A percentile compares a stretch with the other conserved stretches of the same genome.
phyloP scores from a whole-genome alignment of 352 stramenopile genomes.

The Pythium angustatum region DNA sequence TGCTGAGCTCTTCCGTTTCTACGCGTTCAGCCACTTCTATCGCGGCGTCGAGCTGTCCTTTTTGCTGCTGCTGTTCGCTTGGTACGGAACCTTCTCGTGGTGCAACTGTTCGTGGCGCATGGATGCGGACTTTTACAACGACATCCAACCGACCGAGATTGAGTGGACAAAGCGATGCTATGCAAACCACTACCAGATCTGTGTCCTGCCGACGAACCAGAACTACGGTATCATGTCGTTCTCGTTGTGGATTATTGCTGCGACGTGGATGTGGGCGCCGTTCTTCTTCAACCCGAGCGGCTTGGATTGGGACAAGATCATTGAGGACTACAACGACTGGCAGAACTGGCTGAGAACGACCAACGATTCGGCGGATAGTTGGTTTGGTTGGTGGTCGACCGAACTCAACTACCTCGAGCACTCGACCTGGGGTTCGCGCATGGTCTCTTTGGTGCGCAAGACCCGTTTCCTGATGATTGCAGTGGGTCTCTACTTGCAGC shows the following conservation, averaged over 20 bases:
- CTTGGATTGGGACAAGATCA: conserved; percentile 97
- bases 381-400: conserved; percentile 87
- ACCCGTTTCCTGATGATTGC: conserved; percentile 75
- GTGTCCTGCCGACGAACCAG: conserved; percentile 93
- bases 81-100: conserved; percentile 94
- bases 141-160: conserved; percentile 65
- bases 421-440: conserved; percentile 59
- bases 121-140: conserved; percentile 74
- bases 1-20: conserved; percentile 97
- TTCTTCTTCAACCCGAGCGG: conserved; percentile 97
- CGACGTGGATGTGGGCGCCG: conserved; percentile 85
- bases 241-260: conserved; percentile 95
- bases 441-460: conserved; percentile 75
- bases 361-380: conserved; percentile 86
- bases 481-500: conserved; percentile 38
- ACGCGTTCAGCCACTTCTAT: conserved; percentile 98
- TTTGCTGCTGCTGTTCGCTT: conserved; percentile 75
- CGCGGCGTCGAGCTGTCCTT: conserved; percentile 95
- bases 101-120: conserved; percentile 86
- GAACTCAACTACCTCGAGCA: conserved; percentile 85
- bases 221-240: conserved; percentile 98
- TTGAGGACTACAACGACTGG: conserved; percentile 94
- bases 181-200: conserved; percentile 84
- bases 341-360: conserved; percentile 92
- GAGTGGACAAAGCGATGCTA: conserved; percentile 84